Base-by-base conservation (phyloP, 805 yeast genomes). In the Sugiyamaella smithiae region DNA sequence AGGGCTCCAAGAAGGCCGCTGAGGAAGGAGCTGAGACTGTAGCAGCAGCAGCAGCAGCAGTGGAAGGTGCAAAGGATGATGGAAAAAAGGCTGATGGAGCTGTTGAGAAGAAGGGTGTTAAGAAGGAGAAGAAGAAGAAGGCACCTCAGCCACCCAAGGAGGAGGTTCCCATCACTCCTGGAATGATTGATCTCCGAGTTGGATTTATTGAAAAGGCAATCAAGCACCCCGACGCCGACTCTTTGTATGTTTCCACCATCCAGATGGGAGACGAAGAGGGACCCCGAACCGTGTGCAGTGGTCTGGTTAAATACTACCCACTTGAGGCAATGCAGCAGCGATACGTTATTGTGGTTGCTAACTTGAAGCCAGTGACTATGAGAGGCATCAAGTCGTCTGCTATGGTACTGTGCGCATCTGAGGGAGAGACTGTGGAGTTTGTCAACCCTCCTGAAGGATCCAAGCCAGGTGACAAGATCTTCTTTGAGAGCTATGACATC, bases 241-340 rank as follows among this genome's bases (percentile, higher is more conserved):
- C 96, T 1, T 76, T 93, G 61, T 93, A 93, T 67, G 96, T 93
- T 49, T 93, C 98, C 24, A 93, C 99, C 45, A 93, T 93, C 61
- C 88, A 95, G 55, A 82, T 87, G 76, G 99, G 99, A 58, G 99
- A 93, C 62, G 90, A 76, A 54, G 96, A 88, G 67, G 95, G 95
- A 52, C 99, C 99, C 64, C 82, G 99, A 76, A 93, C 98, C 25
- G 96, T 93, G 49, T 93, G 99, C 74, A 88, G 97, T 9, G 99
- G 99, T 59, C 77, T 93, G 62, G 97, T 89, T 55, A 88, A 88
- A 59, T 82, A 86, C 71, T 77, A 87, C 65, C 83, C 96, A 35
- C 68, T 95, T 56, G 98, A 93, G 72, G 95, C 85, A 37, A 85
- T 93, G 96, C 99, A 93, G 78, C 80, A 88, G 69, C 84, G 98